phyloP scores from a whole-genome alignment of 768 basidiomycete genomes.

The Suillus placidus region DNA sequence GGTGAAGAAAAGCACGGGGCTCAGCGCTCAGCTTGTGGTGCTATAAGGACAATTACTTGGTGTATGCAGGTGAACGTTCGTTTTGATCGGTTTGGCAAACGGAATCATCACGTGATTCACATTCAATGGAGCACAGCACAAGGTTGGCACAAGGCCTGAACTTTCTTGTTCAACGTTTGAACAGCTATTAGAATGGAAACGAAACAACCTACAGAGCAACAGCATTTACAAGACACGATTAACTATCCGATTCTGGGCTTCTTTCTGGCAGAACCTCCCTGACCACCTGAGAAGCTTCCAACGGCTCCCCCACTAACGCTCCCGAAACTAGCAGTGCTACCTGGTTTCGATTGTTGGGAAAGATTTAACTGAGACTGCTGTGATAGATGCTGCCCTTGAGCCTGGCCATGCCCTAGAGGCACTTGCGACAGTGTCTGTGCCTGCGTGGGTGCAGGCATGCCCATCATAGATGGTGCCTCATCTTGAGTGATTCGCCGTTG shows the following conservation, averaged over 20 bases:
- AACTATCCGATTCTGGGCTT: constrained; percentile 56
- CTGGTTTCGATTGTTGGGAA: constrained; percentile 47
- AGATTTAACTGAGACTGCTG: constrained; percentile 28
- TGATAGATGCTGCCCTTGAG: constrained; percentile 45
- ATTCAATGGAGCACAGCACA: constrained; percentile 6
- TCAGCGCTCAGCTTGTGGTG: constrained; percentile 13
- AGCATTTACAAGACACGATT: neutral
- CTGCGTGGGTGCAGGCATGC: constrained; percentile 52
- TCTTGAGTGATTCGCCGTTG: constrained; percentile 90
- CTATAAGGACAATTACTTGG: neutral
- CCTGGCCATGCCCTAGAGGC: constrained; percentile 49
- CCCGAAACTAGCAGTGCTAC: constrained; percentile 64
- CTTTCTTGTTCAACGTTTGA: neutral
- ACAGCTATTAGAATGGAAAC: neutral
- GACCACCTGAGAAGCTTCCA: constrained; percentile 32
- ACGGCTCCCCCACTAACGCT: constrained; percentile 52
- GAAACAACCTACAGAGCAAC: neutral
- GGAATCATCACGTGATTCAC: neutral
- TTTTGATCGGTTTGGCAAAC: constrained; percentile 10
- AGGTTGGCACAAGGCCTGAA: neutral
- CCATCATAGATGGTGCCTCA: constrained; percentile 87
- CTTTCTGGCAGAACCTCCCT: constrained; percentile 52
- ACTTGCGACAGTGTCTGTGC: constrained; percentile 44
- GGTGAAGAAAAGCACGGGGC: constrained; percentile 8
- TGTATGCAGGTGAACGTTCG: neutral